A percentile compares a stretch with the other conserved stretches of the same genome.
Conservation (phyloP, 768 basidiomycete species). For the Macrolepiota dolichaula region DNA sequence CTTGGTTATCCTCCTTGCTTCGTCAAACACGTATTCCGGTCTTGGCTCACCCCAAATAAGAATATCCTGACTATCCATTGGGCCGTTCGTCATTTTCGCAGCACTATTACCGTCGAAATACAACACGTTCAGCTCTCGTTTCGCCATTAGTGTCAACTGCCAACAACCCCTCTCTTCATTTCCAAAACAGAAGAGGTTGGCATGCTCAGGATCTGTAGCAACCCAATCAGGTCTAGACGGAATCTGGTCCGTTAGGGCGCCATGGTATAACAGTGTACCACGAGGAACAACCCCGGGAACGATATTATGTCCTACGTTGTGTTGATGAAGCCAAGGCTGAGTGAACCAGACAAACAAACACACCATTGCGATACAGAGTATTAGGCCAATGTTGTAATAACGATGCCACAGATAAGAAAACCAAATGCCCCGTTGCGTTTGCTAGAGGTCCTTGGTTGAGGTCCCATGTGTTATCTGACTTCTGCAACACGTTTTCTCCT, state of each 20-base stretch:
- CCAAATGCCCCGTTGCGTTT: background rate
- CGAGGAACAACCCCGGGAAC: background rate
- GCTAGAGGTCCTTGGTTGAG: background rate
- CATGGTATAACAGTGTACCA: background rate
- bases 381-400: background rate
- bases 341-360: background rate
- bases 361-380: background rate
- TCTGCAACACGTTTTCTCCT: background rate
- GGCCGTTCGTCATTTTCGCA: conserved; percentile 35
- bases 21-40: conserved; percentile 22
- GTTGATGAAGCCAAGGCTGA: background rate
- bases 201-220: conserved; percentile 11
- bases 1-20: conserved; percentile 28
- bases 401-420: background rate
- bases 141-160: conserved; percentile 36
- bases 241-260: background rate
- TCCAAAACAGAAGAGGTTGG: background rate
- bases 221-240: background rate
- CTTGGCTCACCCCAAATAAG: conserved; percentile 35
- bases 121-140: conserved; percentile 39
- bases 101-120: conserved; percentile 55
- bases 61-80: conserved; percentile 47
- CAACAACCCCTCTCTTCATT: conserved; percentile 26
- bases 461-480: background rate
- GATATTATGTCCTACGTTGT: background rate